phyloP scores from a whole-genome alignment of 83 land plant species.

The Larix sibirica region DNA sequence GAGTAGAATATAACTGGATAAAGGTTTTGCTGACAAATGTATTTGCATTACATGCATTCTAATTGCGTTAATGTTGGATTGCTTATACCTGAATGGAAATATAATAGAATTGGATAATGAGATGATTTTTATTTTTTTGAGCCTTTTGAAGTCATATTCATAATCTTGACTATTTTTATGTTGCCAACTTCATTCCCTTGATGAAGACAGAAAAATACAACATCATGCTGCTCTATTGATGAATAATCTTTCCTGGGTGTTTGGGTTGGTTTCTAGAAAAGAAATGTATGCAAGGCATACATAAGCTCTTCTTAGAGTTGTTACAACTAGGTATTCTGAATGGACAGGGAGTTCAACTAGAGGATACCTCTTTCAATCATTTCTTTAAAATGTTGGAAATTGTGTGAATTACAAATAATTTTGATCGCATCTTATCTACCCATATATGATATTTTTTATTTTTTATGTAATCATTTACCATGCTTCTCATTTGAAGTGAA shows the following conservation, averaged over 20 bases:
- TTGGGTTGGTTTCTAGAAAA: constrained; percentile 1
- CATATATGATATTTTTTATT: background rate
- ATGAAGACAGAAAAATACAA: background rate
- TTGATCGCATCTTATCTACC: background rate
- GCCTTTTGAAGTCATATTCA: background rate
- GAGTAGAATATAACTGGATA: no score
- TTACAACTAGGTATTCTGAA: constrained; percentile 9
- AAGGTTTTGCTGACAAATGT: no score
- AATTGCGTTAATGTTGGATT: no score
- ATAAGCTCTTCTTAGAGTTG: constrained; percentile 4
- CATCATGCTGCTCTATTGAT: background rate
- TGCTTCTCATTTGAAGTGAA: background rate
- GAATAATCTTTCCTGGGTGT: background rate
- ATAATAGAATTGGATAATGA: background rate
- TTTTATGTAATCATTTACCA: background rate
- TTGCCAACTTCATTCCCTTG: background rate
- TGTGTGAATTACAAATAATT: background rate
- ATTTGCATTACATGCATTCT: no score
- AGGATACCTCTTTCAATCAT: constrained; percentile 4
- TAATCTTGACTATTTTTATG: background rate
- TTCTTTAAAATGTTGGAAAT: constrained; percentile 13
- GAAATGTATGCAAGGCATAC: constrained; percentile 10
- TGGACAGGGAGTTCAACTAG: constrained; percentile 16
- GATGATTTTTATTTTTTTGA: background rate
- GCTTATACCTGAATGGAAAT: no score